phyloP scores from a whole-genome alignment of 179 eudicot species.

The Vitellaria paradoxa region DNA sequence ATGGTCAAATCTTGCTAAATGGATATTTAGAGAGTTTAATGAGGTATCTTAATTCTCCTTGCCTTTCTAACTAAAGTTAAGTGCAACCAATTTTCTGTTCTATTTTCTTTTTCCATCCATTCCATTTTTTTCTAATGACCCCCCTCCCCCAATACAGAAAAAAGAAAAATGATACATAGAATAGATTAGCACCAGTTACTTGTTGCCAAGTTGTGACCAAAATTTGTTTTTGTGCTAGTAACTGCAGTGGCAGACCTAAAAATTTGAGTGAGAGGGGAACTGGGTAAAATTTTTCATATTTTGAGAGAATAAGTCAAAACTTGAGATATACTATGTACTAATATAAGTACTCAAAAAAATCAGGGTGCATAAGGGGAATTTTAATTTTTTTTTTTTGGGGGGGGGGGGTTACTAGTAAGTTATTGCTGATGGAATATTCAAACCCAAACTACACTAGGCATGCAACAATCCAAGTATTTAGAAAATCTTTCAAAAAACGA shows the following conservation, averaged over 20 bases:
- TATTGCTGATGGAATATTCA: background rate
- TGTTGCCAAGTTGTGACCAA: background rate
- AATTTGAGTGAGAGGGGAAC: too few species aligned
- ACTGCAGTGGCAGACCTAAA: too few species aligned
- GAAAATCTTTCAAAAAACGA: background rate
- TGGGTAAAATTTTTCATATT: too few species aligned
- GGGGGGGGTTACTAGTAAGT: background rate
- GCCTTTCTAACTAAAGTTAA: background rate
- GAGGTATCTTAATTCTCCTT: conserved; percentile 54
- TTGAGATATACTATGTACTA: too few species aligned
- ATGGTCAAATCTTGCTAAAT: conserved; percentile 94
- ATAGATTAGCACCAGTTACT: background rate
- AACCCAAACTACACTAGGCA: background rate
- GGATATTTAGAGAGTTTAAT: conserved; percentile 93
- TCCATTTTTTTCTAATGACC: background rate
- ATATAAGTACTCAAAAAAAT: too few species aligned
- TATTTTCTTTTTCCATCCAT: background rate
- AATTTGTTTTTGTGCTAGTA: background rate
- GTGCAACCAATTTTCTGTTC: background rate
- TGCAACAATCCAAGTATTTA: background rate
- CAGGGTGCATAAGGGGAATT: too few species aligned
- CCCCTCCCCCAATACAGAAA: too few species aligned
- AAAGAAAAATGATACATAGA: background rate
- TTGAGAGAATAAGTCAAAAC: too few species aligned
- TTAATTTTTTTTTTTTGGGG: too few species aligned